Conservation (phyloP, 371 early-diverging fungal species). For the Quaeritorhiza haematococci region DNA sequence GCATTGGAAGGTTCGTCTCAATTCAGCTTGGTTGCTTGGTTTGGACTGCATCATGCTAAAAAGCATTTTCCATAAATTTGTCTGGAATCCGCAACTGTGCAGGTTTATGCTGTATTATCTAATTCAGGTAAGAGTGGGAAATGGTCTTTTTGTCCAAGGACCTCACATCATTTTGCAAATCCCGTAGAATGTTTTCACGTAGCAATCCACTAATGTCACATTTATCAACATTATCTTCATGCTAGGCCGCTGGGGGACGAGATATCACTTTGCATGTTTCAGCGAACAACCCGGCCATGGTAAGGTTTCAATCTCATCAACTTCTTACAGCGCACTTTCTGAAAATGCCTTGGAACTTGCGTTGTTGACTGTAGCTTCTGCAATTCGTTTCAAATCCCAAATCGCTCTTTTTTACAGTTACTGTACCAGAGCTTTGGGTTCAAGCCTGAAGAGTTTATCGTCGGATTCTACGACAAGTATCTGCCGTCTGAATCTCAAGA, state of each 20-base stretch:
- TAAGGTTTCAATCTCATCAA: conserved; percentile 24
- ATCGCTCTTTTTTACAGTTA: no score
- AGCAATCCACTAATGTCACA: no score
- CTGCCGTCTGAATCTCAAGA: conserved; percentile 67
- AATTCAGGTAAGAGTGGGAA: conserved; percentile 54
- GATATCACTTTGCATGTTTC: conserved; percentile 92
- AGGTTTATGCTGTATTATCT: conserved; percentile 82
- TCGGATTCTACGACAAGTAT: conserved; percentile 89
- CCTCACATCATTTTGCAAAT: conserved; percentile 8
- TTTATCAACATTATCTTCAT: no score
- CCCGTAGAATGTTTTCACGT: no score
- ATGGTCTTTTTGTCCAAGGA: neutral
- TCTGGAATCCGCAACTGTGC: no score
- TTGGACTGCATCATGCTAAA: no score
- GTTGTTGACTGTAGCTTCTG: neutral
- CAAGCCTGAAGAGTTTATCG: conserved; percentile 87
- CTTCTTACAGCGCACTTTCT: neutral
- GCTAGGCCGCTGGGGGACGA: conserved; percentile 59
- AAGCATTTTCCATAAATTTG: no score
- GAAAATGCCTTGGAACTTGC: no score
- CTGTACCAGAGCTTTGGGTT: conserved; percentile 93
- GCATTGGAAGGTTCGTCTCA: conserved; percentile 49
- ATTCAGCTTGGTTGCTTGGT: conserved; percentile 17
- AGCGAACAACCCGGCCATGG: conserved; percentile 91
- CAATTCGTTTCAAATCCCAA: neutral